A percentile compares a stretch with the other conserved stretches of the same genome.
Conservation (phyloP, 1,139 yeast species). For the Geotrichum histeridarum region DNA sequence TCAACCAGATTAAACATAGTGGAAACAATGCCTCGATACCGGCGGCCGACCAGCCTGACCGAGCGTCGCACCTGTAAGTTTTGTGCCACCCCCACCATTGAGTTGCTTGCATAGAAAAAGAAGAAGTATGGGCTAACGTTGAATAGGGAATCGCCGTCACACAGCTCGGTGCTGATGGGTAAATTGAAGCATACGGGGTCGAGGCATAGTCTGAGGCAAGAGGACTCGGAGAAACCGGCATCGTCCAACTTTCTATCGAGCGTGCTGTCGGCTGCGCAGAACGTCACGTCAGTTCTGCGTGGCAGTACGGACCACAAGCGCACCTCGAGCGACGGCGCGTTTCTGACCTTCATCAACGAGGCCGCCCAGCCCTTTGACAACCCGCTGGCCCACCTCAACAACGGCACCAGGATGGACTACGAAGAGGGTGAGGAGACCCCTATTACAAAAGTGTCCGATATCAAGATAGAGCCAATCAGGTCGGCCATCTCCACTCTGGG, state of each 20-base stretch:
- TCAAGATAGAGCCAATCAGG: constrained; percentile 57
- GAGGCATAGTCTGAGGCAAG: background rate
- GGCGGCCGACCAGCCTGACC: background rate
- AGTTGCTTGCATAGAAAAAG: background rate
- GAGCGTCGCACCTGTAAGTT: background rate
- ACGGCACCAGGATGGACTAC: background rate
- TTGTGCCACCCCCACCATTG: background rate
- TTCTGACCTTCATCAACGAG: constrained; percentile 21
- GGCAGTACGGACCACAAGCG: constrained; percentile 18
- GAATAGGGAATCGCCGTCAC: background rate
- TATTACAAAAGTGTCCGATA: constrained; percentile 29
- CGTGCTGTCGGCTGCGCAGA: constrained; percentile 34
- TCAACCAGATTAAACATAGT: background rate
- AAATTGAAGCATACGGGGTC: constrained; percentile 3
- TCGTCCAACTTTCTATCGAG: constrained; percentile 25
- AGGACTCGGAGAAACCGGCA: constrained; percentile 2
- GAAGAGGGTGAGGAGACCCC: background rate
- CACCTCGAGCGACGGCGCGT: constrained; percentile 21
- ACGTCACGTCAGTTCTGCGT: constrained; percentile 32
- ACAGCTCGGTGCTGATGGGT: background rate
- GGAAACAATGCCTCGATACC: background rate
- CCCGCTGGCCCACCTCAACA: constrained; percentile 12
- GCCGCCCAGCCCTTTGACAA: constrained; percentile 14
- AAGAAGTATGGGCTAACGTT: background rate
- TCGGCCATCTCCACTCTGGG: constrained; percentile 58